Conservation (phyloP, 805 yeast species). For the Yamadazyma olivae region DNA sequence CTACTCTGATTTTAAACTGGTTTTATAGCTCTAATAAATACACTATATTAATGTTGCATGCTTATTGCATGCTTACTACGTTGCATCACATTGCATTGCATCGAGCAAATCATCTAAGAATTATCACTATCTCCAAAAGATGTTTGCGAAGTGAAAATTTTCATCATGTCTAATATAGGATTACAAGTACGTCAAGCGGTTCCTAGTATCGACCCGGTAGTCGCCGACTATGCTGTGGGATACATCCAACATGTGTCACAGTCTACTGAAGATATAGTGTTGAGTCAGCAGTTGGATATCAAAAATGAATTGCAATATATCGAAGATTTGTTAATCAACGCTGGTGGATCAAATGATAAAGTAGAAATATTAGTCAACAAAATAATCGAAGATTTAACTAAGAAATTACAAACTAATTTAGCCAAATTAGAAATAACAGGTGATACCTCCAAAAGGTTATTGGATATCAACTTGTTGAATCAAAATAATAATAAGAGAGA, state of each 20-base stretch:
- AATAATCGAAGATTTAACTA: constrained; percentile 46
- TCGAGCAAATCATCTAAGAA: too few relatives aligned
- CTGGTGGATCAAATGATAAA: constrained; percentile 71
- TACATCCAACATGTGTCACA: constrained; percentile 80
- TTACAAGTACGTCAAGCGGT: constrained; percentile 80
- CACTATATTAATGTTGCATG: too few relatives aligned
- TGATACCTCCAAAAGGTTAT: constrained; percentile 81
- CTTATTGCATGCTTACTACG: too few relatives aligned
- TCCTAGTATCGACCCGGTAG: constrained; percentile 81
- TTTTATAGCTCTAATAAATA: too few relatives aligned
- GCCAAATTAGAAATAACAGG: constrained; percentile 77
- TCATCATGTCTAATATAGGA: constrained; percentile 38
- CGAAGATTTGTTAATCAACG: constrained; percentile 62
- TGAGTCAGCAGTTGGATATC: constrained; percentile 68
- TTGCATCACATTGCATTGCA: too few relatives aligned
- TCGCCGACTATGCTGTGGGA: constrained; percentile 87
- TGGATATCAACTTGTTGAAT: constrained; percentile 68
- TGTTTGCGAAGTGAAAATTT: constrained; percentile 1
- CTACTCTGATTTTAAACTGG: too few relatives aligned
- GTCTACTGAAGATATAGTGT: constrained; percentile 78
- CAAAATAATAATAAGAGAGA: constrained; percentile 63
- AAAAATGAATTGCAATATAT: constrained; percentile 67
- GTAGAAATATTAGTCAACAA: constrained; percentile 47
- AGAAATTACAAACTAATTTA: constrained; percentile 61
- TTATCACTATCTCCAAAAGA: too few relatives aligned